Evolutionary conservation across 2,329 filamentous ascomycete species (phyloP).

Genomic region (Cordyceps javanica): DNA sequence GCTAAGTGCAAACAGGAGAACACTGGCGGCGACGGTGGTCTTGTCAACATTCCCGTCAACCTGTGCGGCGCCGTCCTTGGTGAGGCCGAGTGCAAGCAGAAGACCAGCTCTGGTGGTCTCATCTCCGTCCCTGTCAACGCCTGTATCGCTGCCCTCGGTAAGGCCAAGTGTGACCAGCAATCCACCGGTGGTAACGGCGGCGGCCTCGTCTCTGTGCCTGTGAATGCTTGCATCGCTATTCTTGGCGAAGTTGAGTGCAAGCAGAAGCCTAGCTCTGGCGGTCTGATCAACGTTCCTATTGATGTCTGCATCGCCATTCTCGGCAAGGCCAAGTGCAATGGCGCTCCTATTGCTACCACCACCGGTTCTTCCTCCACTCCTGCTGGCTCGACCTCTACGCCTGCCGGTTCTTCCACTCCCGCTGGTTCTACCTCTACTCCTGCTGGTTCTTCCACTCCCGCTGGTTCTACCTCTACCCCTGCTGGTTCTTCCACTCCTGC

Average conservation of each 20-base stretch:
- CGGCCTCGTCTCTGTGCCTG: neutral
- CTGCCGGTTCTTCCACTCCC: neutral
- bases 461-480: neutral
- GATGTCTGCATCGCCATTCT: slow-evolving; percentile 1
- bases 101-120: neutral
- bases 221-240: neutral
- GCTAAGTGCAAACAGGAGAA: neutral
- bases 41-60: slow-evolving; percentile 5
- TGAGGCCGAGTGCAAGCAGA: slow-evolving; percentile 5
- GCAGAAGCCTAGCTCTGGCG: neutral
- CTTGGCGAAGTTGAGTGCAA: neutral
- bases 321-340: neutral
- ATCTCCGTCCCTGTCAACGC: slow-evolving; percentile 1
- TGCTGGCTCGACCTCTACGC: neutral
- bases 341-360: too few species aligned
- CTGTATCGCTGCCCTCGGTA: slow-evolving; percentile 1
- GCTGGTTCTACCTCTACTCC: neutral
- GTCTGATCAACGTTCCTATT: neutral
- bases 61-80: slow-evolving; percentile 2
- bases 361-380: neutral
- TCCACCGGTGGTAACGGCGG: neutral
- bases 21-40: neutral
- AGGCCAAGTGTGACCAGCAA: neutral
- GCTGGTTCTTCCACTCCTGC: neutral
- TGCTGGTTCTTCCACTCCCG: neutral